phyloP scores from a whole-genome alignment of 768 basidiomycete genomes.

The Pulveroboletus sp. region DNA sequence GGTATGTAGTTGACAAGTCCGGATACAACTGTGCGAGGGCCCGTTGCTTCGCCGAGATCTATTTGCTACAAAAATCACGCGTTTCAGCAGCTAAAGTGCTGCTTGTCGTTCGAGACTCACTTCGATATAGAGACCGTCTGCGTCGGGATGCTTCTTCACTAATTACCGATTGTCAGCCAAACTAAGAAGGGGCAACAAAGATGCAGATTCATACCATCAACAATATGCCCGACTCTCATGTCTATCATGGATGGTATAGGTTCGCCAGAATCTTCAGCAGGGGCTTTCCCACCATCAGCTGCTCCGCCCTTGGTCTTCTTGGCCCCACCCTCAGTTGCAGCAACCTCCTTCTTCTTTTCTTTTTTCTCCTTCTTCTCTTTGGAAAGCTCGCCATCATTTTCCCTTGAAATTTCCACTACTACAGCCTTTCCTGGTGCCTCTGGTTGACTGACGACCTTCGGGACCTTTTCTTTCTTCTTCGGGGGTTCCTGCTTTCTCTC shows the following conservation, averaged over 20 bases:
- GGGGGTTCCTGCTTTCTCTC: slow-evolving; percentile 68
- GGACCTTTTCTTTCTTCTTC: slow-evolving; percentile 73
- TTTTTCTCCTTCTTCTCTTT: slow-evolving; percentile 35
- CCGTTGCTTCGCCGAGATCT: slow-evolving; percentile 91
- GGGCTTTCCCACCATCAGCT: slow-evolving; percentile 29
- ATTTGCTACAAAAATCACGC: slow-evolving; percentile 65
- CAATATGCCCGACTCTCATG: slow-evolving; percentile 86
- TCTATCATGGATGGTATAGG: slow-evolving; percentile 97
- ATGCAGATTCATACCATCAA: slow-evolving; percentile 64
- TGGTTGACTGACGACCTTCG: slow-evolving; percentile 32
- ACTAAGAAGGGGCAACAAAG: background rate
- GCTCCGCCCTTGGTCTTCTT: slow-evolving; percentile 41
- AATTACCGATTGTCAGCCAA: slow-evolving; percentile 12
- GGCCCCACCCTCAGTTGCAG: slow-evolving; percentile 27
- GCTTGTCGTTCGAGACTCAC: slow-evolving; percentile 33
- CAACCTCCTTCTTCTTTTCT: slow-evolving; percentile 61
- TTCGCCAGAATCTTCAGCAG: slow-evolving; percentile 63
- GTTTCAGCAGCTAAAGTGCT: background rate
- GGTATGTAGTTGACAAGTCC: slow-evolving; percentile 96
- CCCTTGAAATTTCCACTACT: slow-evolving; percentile 34
- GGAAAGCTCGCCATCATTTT: slow-evolving; percentile 32
- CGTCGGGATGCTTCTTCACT: slow-evolving; percentile 97
- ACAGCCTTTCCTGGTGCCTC: slow-evolving; percentile 25
- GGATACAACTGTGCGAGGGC: slow-evolving; percentile 94
- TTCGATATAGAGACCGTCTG: slow-evolving; percentile 96